Percentiles rank a stretch among this genome's conserved stretches.
Evolutionary conservation across 139 green algal genomes (phyloP).

Genomic region (Coccomyxa sp.): DNA sequence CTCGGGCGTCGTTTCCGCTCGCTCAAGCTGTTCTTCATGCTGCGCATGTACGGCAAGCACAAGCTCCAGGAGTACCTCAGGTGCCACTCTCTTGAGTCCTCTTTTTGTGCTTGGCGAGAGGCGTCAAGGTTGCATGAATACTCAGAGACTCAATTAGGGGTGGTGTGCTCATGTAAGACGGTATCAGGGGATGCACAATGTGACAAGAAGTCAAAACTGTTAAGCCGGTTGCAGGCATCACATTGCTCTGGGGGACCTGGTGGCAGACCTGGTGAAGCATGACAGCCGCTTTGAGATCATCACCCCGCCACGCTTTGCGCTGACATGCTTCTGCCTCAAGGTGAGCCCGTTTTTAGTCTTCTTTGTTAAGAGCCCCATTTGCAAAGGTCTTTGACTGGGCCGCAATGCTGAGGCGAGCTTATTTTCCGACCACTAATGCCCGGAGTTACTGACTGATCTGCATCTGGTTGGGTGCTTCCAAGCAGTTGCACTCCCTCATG

Average conservation of each 20-base stretch:
- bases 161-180: too few species aligned
- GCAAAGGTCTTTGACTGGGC: neutral
- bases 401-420: neutral
- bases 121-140: neutral
- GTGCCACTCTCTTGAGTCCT: constrained; percentile 19
- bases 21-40: constrained; percentile 85
- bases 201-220: neutral
- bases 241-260: constrained; percentile 42
- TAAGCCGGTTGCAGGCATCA: constrained; percentile 23
- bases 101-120: neutral
- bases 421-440: neutral
- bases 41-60: constrained; percentile 72
- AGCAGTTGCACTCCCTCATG: neutral
- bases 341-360: neutral
- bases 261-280: constrained; percentile 29
- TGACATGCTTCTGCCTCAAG: constrained; percentile 62
- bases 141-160: neutral
- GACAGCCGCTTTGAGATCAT: constrained; percentile 54
- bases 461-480: neutral
- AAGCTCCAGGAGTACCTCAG: constrained; percentile 53
- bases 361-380: neutral
- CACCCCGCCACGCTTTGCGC: constrained; percentile 47
- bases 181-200: neutral
- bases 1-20: constrained; percentile 63
- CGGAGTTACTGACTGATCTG: neutral